phyloP scores from a whole-genome alignment of 176 grass and related monocot genomes.

The Hordeum marinum region DNA sequence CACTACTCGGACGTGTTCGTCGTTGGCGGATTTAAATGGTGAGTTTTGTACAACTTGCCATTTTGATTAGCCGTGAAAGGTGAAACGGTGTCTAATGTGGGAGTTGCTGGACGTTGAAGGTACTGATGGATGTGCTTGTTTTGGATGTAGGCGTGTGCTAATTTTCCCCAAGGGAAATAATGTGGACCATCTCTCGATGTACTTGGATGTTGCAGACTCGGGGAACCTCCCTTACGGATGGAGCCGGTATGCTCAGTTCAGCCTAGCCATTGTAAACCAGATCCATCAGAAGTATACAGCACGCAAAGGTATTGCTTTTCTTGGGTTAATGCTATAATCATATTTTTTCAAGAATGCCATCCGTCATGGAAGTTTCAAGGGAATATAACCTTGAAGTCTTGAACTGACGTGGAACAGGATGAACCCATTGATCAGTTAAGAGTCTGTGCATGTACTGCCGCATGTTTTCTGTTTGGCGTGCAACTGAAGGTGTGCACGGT shows the following conservation, averaged over 20 bases:
- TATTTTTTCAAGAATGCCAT: background rate
- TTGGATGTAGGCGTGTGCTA: constrained; percentile 64
- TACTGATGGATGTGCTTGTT: background rate
- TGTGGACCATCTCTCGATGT: constrained; percentile 89
- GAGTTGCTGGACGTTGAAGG: background rate
- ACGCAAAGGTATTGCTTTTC: constrained; percentile 69
- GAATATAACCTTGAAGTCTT: background rate
- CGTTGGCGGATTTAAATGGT: constrained; percentile 87
- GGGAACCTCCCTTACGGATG: constrained; percentile 72
- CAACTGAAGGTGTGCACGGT: background rate
- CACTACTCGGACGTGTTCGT: constrained; percentile 84
- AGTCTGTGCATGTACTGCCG: background rate
- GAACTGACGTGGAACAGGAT: background rate
- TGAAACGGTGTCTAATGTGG: background rate
- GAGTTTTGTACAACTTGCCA: background rate
- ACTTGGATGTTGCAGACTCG: constrained; percentile 93
- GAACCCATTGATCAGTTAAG: background rate
- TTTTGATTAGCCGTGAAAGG: background rate
- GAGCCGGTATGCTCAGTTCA: constrained; percentile 89
- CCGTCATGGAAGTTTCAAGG: background rate
- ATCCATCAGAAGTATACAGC: constrained; percentile 66
- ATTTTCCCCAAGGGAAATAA: constrained; percentile 98
- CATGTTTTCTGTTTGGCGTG: background rate
- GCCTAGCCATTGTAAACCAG: constrained; percentile 85
- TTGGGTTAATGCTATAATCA: background rate